phyloP scores from a whole-genome alignment of 768 basidiomycete species.

The Tricholoma flavovirens region DNA sequence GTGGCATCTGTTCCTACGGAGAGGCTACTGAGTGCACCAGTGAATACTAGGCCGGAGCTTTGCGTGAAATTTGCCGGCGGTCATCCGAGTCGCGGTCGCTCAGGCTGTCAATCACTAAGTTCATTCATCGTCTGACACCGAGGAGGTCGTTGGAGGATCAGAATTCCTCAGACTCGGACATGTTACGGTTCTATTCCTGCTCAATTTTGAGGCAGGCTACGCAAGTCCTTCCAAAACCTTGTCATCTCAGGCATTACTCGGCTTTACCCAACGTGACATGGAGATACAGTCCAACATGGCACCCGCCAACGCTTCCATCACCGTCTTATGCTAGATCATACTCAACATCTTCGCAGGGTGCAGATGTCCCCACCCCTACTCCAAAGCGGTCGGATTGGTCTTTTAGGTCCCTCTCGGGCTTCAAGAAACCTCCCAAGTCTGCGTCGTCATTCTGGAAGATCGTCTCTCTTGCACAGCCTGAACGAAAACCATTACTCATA shows the following conservation, averaged over 20 bases:
- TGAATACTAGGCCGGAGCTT: too few species aligned
- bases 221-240: not conserved
- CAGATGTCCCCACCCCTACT: not conserved
- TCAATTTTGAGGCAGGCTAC: not conserved
- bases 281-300: not conserved
- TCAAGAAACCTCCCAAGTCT: constrained; percentile 33
- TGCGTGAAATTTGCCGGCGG: too few species aligned
- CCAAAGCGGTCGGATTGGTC: not conserved
- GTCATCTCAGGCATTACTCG: not conserved
- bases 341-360: not conserved
- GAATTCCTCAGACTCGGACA: not conserved
- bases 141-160: not conserved
- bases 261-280: not conserved
- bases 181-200: not conserved
- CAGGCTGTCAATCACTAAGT: not conserved
- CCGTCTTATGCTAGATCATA: not conserved
- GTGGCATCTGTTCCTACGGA: too few species aligned
- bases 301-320: not conserved
- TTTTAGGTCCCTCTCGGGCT: constrained; percentile 14
- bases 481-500: constrained; percentile 66
- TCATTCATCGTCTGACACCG: not conserved
- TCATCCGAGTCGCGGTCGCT: too few species aligned
- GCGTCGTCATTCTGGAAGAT: constrained; percentile 72
- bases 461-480: constrained; percentile 72
- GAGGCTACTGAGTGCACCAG: too few species aligned